Base-by-base conservation (phyloP, 2,329 filamentous ascomycete species). In the Zelopaecilomyces penicillatus region DNA sequence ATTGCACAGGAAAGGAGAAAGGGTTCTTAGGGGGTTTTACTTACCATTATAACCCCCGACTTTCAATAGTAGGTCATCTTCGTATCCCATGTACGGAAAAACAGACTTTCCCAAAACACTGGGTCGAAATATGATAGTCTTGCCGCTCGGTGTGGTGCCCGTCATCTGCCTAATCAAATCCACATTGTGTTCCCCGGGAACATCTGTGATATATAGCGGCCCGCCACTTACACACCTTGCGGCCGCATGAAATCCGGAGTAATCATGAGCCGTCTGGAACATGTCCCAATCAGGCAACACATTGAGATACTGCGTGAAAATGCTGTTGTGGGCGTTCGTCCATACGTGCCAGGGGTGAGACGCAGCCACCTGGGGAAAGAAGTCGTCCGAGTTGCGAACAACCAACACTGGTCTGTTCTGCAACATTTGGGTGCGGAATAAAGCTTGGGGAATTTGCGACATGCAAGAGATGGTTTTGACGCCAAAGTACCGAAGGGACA, bases 311-410 rank as follows among this genome's bases (percentile, higher is more conserved):
- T 87, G 82, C 2, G 85, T 90, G 10, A 97, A 70, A 1, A 97
- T 71, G 30, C 80, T 75, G 60, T 95, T 96, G 64, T 96, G 86
- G 0, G 91, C 91, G 59, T 97, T 98, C 51, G 84, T 80, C 72
- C 94, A 98, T 32, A 97, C 76, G 62, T 98, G 93, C 91, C 93
- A 98, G 0, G 90, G 79, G 50, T 98, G 93, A 5, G 85, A 88
- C 0, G 80, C 76, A 0, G 83, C 78, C 4, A 89, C 76, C 37
- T 89, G 79, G 0, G 93, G 93, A 63, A 94, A 96, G 71, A 90
- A 98, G 65, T 97, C 86, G 51, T 83, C 90, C 1, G 87, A 94
- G 65, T 94, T 97, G 39, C 93, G 84, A 12, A 89, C 76, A 0
- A 90, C 70, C 27, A 94, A 73, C 0, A 79, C 71, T 0, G 87